phyloP scores from a whole-genome alignment of 768 basidiomycete genomes.

The Plicaturopsis crispa region DNA sequence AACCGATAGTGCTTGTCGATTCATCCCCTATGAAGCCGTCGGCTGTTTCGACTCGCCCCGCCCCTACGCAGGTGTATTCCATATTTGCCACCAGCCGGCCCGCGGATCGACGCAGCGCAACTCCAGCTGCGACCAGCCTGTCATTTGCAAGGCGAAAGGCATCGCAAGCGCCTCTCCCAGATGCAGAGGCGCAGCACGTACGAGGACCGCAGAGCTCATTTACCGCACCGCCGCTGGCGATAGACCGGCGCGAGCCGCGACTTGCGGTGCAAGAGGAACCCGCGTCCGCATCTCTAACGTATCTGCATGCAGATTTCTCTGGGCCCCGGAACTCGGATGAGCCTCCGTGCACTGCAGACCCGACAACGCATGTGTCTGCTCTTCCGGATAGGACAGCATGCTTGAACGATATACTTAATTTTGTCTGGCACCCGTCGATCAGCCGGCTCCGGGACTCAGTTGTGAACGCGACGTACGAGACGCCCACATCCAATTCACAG shows the following conservation, averaged over 20 bases:
- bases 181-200: conserved; percentile 47
- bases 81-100: too few species aligned
- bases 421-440: conserved; percentile 42
- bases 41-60: conserved; percentile 7
- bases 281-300: neutral
- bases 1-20: conserved; percentile 36
- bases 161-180: conserved; percentile 39
- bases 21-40: conserved; percentile 28
- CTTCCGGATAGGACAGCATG: too few species aligned
- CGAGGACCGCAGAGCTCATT: conserved; percentile 47
- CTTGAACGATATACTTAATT: too few species aligned
- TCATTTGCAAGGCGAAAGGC: too few species aligned
- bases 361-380: neutral
- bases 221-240: conserved; percentile 4
- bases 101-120: too few species aligned
- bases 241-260: neutral
- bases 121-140: too few species aligned
- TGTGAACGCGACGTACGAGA: conserved; percentile 6
- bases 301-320: neutral
- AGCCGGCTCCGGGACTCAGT: conserved; percentile 24
- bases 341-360: neutral
- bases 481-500: conserved; percentile 17
- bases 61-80: too few species aligned
- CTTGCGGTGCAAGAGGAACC: neutral
- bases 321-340: neutral